A percentile compares a stretch with the other conserved stretches of the same genome.
Conservation (phyloP, 139 green algal genomes). For the Coccomyxa sp. region DNA sequence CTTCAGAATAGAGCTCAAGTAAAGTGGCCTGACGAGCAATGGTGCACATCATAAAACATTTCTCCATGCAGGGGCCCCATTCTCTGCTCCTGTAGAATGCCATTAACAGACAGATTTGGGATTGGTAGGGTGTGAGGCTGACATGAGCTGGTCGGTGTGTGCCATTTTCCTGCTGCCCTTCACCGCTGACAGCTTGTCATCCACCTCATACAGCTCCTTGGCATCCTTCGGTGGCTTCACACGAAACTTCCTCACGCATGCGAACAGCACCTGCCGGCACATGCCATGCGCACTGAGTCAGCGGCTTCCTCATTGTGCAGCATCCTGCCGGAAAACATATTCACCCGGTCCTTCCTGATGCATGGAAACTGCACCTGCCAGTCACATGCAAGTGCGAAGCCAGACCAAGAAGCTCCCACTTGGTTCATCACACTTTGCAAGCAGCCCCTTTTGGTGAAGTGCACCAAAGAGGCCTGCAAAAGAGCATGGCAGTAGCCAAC, state of each 20-base stretch:
- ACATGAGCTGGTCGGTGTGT: background rate
- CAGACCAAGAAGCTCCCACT: no score
- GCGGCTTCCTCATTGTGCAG: background rate
- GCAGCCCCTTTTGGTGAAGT: no score
- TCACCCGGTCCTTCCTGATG: background rate
- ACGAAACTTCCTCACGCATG: background rate
- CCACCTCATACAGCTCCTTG: constrained; percentile 2
- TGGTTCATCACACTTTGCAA: no score
- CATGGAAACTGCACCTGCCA: background rate
- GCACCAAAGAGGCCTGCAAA: no score
- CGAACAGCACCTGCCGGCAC: background rate
- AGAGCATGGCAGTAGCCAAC: no score
- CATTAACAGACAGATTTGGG: no score
- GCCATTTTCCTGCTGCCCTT: background rate
- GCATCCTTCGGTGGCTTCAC: background rate
- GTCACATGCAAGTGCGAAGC: no score
- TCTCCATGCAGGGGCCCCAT: no score
- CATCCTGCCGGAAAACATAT: background rate
- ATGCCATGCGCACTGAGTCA: background rate
- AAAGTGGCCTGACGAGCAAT: no score
- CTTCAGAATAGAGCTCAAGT: no score
- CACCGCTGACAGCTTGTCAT: background rate
- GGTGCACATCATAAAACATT: no score
- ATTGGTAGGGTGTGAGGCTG: background rate
- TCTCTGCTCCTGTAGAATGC: no score